Base-by-base conservation (phyloP, 78 protist species). In the Dictyostelium firmibasis region DNA sequence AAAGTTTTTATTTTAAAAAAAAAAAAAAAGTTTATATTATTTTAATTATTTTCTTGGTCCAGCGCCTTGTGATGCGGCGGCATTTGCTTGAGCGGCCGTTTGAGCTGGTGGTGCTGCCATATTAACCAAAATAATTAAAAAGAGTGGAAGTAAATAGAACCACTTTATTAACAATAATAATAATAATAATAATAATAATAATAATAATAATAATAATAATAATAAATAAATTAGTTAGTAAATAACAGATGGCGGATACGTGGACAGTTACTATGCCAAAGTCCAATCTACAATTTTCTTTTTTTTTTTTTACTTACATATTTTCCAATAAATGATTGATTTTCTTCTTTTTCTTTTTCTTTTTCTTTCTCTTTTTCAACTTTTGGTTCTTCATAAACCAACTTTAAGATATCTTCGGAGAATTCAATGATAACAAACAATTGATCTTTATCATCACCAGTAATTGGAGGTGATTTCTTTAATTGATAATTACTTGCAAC, bases 261-360 rank as follows among this genome's bases (percentile, higher is more conserved):
- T n/a, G n/a, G n/a, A n/a, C n/a, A n/a, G n/a, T n/a, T n/a, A n/a
- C n/a, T n/a, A n/a, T n/a, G n/a, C n/a, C n/a, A n/a, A n/a, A n/a
- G n/a, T n/a, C n/a, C n/a, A n/a, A n/a, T n/a, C n/a, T n/a, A n/a
- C n/a, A n/a, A n/a, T 47, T 47, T 47, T 47, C 13, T 47, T 2
- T 47, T 47, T 47, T 47, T 47, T 47, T 8, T 47, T 47, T 47
- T 35, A 35, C 81, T 8, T 38, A 75, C 82, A 78, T 78, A 78
- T 78, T 78, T 78, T 36, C 57, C 64, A 13, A 78, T 25, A 44
- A 78, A 78, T 44, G 84, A 78, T 78, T 78, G 82, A 38, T 16
- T 43, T 27, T 78, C 84, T 43, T 78, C 84, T 78, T 78, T 44
- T 78, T 78, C 31, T 38, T 78, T 38, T 27, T 78, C 84, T 38